These are phyloP conservation scores for Malus hybrid DNA, from an alignment of 331 rosid species.

Conservation along the genomic window DNA sequence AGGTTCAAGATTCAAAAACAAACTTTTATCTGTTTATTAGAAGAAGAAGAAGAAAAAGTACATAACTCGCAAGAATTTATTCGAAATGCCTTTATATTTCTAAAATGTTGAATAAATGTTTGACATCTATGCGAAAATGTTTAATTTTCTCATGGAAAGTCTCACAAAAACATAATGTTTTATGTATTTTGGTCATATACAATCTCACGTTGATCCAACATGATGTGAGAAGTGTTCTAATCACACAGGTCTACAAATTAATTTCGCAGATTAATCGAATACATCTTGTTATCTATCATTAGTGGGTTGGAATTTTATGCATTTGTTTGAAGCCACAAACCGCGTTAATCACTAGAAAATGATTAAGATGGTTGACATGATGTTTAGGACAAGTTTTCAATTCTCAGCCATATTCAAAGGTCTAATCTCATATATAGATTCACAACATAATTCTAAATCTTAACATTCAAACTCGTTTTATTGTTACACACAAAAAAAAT, in stretches of 20 bases:
- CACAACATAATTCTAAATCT: neutral
- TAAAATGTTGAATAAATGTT: too few relatives aligned
- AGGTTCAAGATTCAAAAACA: too few relatives aligned
- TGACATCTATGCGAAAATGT: too few relatives aligned
- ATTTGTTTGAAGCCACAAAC: neutral
- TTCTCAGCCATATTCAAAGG: neutral
- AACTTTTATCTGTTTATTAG: too few relatives aligned
- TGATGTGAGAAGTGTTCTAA: neutral
- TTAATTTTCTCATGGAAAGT: too few relatives aligned
- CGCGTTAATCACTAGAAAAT: neutral
- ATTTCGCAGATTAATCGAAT: neutral
- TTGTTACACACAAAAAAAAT: neutral
- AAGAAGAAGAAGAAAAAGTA: too few relatives aligned
- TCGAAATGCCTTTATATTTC: too few relatives aligned
- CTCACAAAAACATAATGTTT: too few relatives aligned
- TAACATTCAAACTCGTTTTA: neutral
- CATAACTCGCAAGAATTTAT: too few relatives aligned
- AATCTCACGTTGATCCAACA: too few relatives aligned
- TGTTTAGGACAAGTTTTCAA: neutral
- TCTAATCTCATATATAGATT: neutral
- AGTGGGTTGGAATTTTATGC: neutral
- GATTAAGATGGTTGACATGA: conserved; percentile 9
- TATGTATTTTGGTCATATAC: too few relatives aligned
- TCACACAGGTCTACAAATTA: too few relatives aligned
- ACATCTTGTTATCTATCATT: neutral